Conservation (phyloP, 2,329 filamentous ascomycete genomes). For the Sclerotinia trifoliorum region DNA sequence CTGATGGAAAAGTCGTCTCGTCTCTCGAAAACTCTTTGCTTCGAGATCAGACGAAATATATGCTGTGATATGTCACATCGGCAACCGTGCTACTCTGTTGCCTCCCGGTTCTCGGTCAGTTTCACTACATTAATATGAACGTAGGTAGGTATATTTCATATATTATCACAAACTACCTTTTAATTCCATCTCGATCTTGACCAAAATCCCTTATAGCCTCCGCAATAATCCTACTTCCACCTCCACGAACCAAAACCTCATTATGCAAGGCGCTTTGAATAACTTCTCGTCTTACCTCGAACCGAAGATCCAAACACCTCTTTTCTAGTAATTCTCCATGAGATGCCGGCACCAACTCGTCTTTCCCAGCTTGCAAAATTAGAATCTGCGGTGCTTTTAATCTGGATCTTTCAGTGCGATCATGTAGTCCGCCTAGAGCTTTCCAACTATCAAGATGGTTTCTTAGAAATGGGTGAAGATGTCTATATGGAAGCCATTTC, state of each 20-base stretch:
- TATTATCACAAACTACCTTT: neutral
- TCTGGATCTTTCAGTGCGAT: constrained; percentile 34
- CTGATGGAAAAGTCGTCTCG: neutral
- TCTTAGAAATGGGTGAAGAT: constrained; percentile 71
- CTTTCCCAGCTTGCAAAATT: constrained; percentile 56
- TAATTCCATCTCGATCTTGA: neutral
- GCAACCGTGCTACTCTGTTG: neutral
- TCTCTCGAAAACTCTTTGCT: no score
- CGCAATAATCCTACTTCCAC: constrained; percentile 48
- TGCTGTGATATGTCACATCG: neutral
- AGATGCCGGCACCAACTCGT: constrained; percentile 56
- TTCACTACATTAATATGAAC: neutral
- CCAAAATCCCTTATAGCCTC: constrained; percentile 42
- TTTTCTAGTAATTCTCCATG: constrained; percentile 49
- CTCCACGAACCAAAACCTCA: constrained; percentile 50
- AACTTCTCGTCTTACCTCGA: constrained; percentile 47
- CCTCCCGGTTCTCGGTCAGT: neutral
- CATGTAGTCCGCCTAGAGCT: constrained; percentile 49
- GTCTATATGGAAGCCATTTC: constrained; percentile 74
- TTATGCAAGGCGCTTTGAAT: constrained; percentile 56
- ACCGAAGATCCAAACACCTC: constrained; percentile 49
- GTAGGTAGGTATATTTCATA: constrained; percentile 6
- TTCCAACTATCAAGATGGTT: constrained; percentile 58
- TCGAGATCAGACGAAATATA: neutral
- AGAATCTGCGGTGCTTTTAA: constrained; percentile 33